These are phyloP conservation scores for Fibroporia radiculosa DNA, from an alignment of 768 basidiomycete genomes.

Conservation along the genomic window DNA sequence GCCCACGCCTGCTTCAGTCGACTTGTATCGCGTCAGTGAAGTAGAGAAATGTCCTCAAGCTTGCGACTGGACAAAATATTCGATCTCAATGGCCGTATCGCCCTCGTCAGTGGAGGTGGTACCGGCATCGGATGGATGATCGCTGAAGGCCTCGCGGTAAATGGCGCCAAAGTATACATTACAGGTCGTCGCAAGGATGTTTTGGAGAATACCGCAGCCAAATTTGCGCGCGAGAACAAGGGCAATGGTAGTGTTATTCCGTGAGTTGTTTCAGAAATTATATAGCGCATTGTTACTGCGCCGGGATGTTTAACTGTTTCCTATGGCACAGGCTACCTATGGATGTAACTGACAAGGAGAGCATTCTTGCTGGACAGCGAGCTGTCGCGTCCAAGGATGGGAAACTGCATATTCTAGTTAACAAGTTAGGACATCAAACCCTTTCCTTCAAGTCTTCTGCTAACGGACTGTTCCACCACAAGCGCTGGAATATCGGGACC, in stretches of 20 bases:
- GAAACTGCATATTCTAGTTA: constrained; percentile 70
- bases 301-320: background rate
- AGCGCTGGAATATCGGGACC: constrained; percentile 76
- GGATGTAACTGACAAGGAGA: constrained; percentile 66
- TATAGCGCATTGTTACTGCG: too few relatives aligned
- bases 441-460: background rate
- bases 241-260: constrained; percentile 46
- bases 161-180: constrained; percentile 78
- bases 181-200: constrained; percentile 62
- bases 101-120: constrained; percentile 40
- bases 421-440: constrained; percentile 46
- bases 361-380: constrained; percentile 50
- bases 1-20: too few relatives aligned
- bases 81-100: constrained; percentile 49
- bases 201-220: constrained; percentile 39
- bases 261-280: constrained; percentile 36
- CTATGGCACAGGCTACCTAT: constrained; percentile 53
- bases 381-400: constrained; percentile 52
- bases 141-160: constrained; percentile 62
- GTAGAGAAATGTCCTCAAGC: constrained; percentile 8
- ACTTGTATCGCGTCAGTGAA: too few relatives aligned
- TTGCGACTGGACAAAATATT: constrained; percentile 16
- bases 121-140: constrained; percentile 59
- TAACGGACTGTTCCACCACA: constrained; percentile 23
- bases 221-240: constrained; percentile 36